Base-by-base conservation (phyloP, 1,284 basidiomycete genomes). In the Athelia psychrophila region DNA sequence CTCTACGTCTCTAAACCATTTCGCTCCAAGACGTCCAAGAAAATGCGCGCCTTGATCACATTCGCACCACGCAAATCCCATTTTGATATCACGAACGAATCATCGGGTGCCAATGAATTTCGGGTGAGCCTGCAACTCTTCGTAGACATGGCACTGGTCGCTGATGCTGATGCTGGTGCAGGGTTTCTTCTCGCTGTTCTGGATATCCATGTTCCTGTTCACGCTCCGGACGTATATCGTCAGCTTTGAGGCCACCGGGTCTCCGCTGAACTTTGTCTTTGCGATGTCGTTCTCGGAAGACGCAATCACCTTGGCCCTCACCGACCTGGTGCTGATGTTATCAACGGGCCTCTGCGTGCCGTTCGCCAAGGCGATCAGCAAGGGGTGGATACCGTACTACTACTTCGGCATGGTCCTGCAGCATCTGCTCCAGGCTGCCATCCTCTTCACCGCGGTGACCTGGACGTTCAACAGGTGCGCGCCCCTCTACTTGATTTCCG, bases 141-240 rank as follows among this genome's bases (percentile, higher is more conserved):
- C 45, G n/a, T 27, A 16, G 25, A 36, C 24, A 27, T 32, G 13
- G 8, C n/a, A n/a, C 24, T 18, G 33, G 32, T n/a, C 40, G 45
- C 15, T 44, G 18, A 44, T 45, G 2, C 19, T 24, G 19, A 20
- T 25, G 24, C 51, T 16, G 27, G 5, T 23, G 6, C n/a, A 88
- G 84, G 95, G 95, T 1, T 97, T 97, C 77, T 97, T 94, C 70
- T 83, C 88, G 1, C 79, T 98, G 50, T 97, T 97, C 72, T 97
- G 95, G 84, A 82, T 87, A 64, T 92, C 88, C 20, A 81, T 93
- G 60, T 93, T 91, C 60, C 77, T 96, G 47, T 86, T 92, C 59
- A 83, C 86, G 20, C 64, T 93, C 30, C 78, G 86, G 58, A 91
- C 89, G 1, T 92, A 92, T 62, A 74, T 95, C 44, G 78, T 81